Conservation (phyloP, 345 rosid species). For the Schrenkiella parvula region DNA sequence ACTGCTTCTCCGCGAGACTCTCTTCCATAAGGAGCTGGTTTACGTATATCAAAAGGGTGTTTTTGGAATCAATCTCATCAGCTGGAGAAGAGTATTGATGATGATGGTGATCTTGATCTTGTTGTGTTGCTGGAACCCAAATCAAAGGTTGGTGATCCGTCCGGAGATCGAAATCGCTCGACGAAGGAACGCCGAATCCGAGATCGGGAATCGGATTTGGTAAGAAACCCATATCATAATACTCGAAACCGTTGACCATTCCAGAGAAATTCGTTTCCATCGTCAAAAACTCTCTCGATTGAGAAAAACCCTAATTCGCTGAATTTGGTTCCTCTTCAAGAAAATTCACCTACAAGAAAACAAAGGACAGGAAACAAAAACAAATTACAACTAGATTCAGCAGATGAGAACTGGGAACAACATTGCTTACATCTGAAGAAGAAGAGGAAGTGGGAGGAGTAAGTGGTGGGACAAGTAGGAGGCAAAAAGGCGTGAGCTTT, state of each 20-base stretch:
- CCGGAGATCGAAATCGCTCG: constrained; percentile 20
- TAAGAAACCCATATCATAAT: constrained; percentile 27
- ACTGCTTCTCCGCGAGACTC: constrained; percentile 48
- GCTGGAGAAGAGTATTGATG: constrained; percentile 21
- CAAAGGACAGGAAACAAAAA: too few relatives aligned
- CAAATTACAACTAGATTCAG: neutral
- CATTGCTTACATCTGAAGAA: constrained; percentile 7
- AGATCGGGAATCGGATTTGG: constrained; percentile 15
- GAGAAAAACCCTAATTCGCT: neutral
- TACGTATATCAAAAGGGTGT: constrained; percentile 54
- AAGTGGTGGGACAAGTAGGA: neutral
- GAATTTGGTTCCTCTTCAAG: neutral
- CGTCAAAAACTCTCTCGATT: neutral
- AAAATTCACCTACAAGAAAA: neutral
- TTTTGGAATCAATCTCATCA: constrained; percentile 45
- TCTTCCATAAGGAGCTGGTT: constrained; percentile 75
- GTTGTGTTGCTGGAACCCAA: constrained; percentile 16
- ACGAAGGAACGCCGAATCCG: constrained; percentile 34
- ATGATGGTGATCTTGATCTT: neutral
- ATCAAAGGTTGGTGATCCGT: neutral
- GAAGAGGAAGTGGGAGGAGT: neutral
- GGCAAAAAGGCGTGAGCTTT: neutral
- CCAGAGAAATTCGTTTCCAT: constrained; percentile 24
- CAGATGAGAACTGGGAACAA: neutral
- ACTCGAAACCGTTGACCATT: constrained; percentile 30